A percentile compares a stretch with the other conserved stretches of the same genome.
Evolutionary conservation across 2,329 filamentous ascomycete genomes (phyloP).

Genomic region (Fusarium devonianum): DNA sequence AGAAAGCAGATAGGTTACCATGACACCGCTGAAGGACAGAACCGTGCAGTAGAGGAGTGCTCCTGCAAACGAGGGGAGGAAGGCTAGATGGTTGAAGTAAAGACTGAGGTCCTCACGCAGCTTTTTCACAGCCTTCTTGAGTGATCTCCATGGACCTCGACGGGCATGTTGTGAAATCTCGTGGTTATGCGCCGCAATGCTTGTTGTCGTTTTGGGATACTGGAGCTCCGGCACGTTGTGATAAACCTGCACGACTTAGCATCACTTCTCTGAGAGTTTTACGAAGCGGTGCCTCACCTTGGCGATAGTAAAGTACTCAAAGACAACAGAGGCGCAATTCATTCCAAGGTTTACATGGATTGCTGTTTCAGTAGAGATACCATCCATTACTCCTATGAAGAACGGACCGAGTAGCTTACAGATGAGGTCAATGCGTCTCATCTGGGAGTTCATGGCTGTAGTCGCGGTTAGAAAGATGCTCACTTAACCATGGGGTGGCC

Average conservation of each 20-base stretch:
- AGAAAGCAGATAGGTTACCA: slow-evolving; percentile 69
- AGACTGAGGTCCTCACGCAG: slow-evolving; percentile 36
- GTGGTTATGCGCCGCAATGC: background rate
- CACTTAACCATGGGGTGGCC: background rate
- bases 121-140: slow-evolving; percentile 20
- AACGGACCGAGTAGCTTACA: slow-evolving; percentile 67
- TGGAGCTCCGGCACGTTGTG: slow-evolving; percentile 40
- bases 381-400: slow-evolving; percentile 60
- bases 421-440: slow-evolving; percentile 67
- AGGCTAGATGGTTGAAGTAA: slow-evolving; percentile 63
- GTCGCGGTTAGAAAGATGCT: background rate
- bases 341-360: slow-evolving; percentile 58
- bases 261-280: no score
- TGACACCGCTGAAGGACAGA: slow-evolving; percentile 65
- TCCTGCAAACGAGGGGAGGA: slow-evolving; percentile 66
- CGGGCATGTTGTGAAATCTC: background rate
- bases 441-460: slow-evolving; percentile 60
- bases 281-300: slow-evolving; percentile 2
- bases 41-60: slow-evolving; percentile 69
- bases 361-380: slow-evolving; percentile 55
- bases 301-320: slow-evolving; percentile 62
- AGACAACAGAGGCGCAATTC: slow-evolving; percentile 55
- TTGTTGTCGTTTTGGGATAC: slow-evolving; percentile 24
- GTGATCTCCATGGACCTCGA: background rate
- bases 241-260: slow-evolving; percentile 37